Percentiles rank a stretch among this genome's conserved stretches.
Conservation (phyloP, 1,139 yeast genomes). For the Taiozyma onychis region DNA sequence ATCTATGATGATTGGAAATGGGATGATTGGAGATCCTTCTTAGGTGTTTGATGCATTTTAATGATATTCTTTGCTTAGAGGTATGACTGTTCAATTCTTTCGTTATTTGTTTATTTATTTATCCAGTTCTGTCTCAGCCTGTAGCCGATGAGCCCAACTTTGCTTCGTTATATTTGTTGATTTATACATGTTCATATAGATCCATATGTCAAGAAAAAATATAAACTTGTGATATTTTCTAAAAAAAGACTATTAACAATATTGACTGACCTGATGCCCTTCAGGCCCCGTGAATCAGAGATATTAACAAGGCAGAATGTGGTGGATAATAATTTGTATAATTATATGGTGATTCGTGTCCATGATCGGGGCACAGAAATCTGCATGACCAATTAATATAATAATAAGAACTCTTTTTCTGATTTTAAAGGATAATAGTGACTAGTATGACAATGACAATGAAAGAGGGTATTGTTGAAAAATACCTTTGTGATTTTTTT, state of each 20-base stretch:
- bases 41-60: slow-evolving; percentile 10
- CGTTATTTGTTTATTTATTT: background rate
- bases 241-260: background rate
- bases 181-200: too few relatives aligned
- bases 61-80: too few relatives aligned
- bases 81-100: background rate
- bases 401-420: background rate
- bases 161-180: too few relatives aligned
- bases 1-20: slow-evolving; percentile 50
- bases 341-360: background rate
- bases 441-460: background rate
- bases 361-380: background rate
- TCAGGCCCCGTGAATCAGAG: background rate
- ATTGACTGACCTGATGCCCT: background rate
- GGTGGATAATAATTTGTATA: background rate
- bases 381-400: too few relatives aligned
- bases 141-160: background rate
- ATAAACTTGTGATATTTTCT: background rate
- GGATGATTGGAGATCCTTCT: slow-evolving; percentile 22
- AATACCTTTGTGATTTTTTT: background rate
- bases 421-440: background rate
- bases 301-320: background rate
- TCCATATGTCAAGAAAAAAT: background rate
- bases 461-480: background rate
- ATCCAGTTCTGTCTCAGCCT: background rate